Conservation (phyloP, 192 early-diverging fungal genomes). For the Entomortierella parvispora region DNA sequence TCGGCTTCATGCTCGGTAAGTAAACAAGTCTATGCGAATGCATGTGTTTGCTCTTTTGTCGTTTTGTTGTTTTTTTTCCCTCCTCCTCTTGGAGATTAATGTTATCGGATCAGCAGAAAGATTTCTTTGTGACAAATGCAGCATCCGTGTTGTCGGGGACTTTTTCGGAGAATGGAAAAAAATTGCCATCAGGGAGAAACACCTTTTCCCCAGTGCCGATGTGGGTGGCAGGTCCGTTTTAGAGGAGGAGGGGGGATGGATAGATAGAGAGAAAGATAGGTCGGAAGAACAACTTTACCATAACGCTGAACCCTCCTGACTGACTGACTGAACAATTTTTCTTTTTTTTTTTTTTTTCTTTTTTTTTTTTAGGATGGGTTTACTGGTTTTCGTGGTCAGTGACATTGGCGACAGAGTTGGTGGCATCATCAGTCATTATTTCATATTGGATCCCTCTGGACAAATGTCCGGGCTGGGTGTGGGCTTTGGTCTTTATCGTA, state of each 20-base stretch:
- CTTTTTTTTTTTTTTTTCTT: not conserved
- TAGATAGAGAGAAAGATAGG: too few relatives aligned
- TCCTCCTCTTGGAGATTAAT: not conserved
- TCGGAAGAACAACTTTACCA: too few relatives aligned
- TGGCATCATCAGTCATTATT: constrained; percentile 78
- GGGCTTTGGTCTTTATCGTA: constrained; percentile 39
- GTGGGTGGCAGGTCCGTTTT: too few relatives aligned
- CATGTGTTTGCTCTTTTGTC: constrained; percentile 2
- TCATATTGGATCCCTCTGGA: constrained; percentile 60
- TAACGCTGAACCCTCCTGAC: too few relatives aligned
- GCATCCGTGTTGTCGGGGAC: too few relatives aligned
- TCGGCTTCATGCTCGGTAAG: constrained; percentile 78
- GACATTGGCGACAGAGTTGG: constrained; percentile 74
- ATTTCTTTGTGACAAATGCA: not conserved
- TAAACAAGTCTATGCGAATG: too few relatives aligned
- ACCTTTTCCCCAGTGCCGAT: too few relatives aligned
- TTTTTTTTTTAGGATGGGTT: constrained; percentile 53
- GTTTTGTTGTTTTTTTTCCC: not conserved
- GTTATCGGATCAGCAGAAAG: too few relatives aligned
- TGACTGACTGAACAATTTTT: too few relatives aligned
- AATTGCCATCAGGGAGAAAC: too few relatives aligned
- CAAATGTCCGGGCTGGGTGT: constrained; percentile 43
- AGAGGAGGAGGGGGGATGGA: too few relatives aligned
- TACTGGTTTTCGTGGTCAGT: constrained; percentile 72
- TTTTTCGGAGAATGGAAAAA: too few relatives aligned